Conservation (phyloP, 495 filamentous ascomycete genomes). For the Penicillium cataractarum region DNA sequence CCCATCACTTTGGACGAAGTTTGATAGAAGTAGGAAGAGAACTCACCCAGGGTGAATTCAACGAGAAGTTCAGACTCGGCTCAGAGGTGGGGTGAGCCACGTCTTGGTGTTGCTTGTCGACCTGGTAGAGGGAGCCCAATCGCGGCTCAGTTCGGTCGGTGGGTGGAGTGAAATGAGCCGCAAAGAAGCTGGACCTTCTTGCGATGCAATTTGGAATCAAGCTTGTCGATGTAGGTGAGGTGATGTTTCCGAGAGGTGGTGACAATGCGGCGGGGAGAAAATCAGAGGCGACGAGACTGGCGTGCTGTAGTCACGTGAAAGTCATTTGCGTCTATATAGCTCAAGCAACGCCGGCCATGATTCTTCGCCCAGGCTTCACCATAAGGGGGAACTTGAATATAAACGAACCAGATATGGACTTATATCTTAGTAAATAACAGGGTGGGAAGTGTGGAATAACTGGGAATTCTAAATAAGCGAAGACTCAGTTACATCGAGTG, state of each 20-base stretch:
- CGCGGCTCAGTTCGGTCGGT: slow-evolving; percentile 37
- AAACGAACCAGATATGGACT: no score
- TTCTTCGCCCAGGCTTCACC: no score
- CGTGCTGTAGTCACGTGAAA: slow-evolving; percentile 13
- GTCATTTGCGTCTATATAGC: neutral
- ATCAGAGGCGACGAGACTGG: slow-evolving; percentile 4
- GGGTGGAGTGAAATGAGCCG: slow-evolving; percentile 34
- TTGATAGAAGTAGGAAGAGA: neutral
- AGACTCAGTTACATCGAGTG: no score
- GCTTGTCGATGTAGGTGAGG: neutral
- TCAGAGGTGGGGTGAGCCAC: slow-evolving; percentile 3
- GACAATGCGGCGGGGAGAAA: slow-evolving; percentile 16
- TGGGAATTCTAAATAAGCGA: no score
- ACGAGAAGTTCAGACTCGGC: neutral
- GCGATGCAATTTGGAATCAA: neutral
- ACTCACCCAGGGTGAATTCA: slow-evolving; percentile 3
- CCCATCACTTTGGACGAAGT: slow-evolving; percentile 4
- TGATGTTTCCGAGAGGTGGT: slow-evolving; percentile 5
- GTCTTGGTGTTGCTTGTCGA: slow-evolving; percentile 18
- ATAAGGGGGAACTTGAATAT: no score
- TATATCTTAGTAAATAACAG: no score
- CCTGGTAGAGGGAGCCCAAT: slow-evolving; percentile 27
- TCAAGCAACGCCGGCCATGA: no score
- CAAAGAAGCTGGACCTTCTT: neutral
- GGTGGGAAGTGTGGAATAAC: no score